Conservation (phyloP, 192 early-diverging fungal species). For the Dimargaris cristalligena region DNA sequence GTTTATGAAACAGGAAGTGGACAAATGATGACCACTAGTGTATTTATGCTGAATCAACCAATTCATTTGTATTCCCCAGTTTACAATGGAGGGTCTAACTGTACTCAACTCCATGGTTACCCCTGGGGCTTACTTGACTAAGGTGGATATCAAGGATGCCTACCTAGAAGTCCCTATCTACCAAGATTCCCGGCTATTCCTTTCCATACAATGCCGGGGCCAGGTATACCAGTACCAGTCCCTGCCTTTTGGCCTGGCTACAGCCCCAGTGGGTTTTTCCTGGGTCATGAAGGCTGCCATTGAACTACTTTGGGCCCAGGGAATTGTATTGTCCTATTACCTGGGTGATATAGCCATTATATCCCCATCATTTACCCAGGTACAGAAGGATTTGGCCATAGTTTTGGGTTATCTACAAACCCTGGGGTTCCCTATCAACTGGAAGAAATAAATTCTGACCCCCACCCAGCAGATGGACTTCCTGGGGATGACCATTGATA, state of each 20-base stretch:
- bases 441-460: neutral
- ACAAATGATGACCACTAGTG: neutral
- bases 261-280: neutral
- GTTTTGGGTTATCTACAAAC: neutral
- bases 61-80: neutral
- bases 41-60: neutral
- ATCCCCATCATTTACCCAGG: neutral
- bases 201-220: neutral
- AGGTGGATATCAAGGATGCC: neutral
- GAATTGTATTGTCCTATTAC: neutral
- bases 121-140: neutral
- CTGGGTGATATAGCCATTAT: slow-evolving; percentile 2
- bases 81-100: neutral
- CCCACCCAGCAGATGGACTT: neutral
- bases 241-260: slow-evolving; percentile 6
- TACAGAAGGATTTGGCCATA: neutral
- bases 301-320: neutral
- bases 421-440: slow-evolving; percentile 1
- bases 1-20: slow-evolving; percentile 1
- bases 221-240: neutral
- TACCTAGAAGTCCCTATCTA: slow-evolving; percentile 1
- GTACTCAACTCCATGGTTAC: neutral
- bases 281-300: neutral
- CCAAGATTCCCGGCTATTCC: neutral
- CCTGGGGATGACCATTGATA: neutral